Base-by-base conservation (phyloP, 176 grass and related monocot genomes). In the Poa pratensis region DNA sequence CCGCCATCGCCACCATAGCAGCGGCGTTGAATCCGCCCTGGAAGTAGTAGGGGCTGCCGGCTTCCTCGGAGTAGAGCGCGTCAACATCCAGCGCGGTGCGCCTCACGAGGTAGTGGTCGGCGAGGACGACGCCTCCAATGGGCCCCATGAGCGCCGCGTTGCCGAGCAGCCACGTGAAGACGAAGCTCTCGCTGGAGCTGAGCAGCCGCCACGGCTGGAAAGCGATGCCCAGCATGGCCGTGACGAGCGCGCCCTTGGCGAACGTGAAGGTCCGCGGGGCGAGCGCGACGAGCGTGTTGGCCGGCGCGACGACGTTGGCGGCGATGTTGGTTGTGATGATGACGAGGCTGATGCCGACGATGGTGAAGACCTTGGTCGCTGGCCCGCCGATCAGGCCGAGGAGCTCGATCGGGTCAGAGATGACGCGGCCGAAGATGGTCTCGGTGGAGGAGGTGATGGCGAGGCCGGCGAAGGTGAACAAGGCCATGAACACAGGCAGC, bases 151-250 rank as follows among this genome's bases (percentile, higher is more conserved):
- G 72, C 72, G 72, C 72, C 72, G 72, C 72, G 26, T 75, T 75
- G 9, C 72, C 72, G 24, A 75, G 72, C 46, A 75, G 72, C 72
- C 72, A 75, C n/a, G 72, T 75, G 72, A 75, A 75, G 72, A 75
- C 46, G 72, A 75, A 75, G 72, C 72, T 75, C 46, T 75, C 72
- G 46, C 46, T 75, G 46, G 72, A 52, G 72, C 72, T 51, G 72
- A 75, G 72, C 46, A 75, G 46, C 72, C 72, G 72, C 72, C 72
- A 75, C 24, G 72, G 72, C 72, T 75, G 72, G 45, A 75, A 75
- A 4, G 72, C 72, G 48, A 75, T 75, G 46, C 72, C 72, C 26
- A 75, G 24, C 72, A 75, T 49, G 15, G 72, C 72, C 72, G 72
- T 75, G 72, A 26, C 72, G 46, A 75, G 72, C 24, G 72, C 72